These are phyloP conservation scores for Ajuga reptans DNA, from an alignment of 305 asterid species.

Conservation along the genomic window DNA sequence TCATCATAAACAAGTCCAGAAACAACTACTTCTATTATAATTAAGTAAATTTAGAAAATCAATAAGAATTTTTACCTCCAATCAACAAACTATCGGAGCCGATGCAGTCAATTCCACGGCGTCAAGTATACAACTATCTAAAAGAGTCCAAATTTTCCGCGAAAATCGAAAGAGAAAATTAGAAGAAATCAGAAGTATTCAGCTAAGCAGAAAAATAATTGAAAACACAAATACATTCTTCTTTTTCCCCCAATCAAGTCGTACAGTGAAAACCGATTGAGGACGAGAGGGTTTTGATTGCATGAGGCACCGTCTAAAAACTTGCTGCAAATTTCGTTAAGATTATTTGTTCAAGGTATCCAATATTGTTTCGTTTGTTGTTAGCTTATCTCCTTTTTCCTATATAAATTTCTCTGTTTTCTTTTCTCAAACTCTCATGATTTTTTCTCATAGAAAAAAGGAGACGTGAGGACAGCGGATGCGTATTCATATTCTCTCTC, in stretches of 20 bases:
- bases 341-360: slow-evolving; percentile 15
- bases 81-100: background rate
- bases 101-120: slow-evolving; percentile 25
- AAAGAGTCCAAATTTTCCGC: slow-evolving; percentile 9
- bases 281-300: slow-evolving; percentile 26
- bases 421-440: background rate
- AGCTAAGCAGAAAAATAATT: background rate
- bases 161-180: background rate
- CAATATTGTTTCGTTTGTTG: background rate
- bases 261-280: slow-evolving; percentile 11
- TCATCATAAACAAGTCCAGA: background rate
- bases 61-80: slow-evolving; percentile 21
- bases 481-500: slow-evolving; percentile 14
- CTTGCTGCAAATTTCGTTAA: background rate
- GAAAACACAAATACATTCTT: background rate
- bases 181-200: slow-evolving; percentile 16
- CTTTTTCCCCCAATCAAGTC: background rate
- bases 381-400: slow-evolving; percentile 7
- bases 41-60: background rate
- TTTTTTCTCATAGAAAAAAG: slow-evolving; percentile 1
- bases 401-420: background rate
- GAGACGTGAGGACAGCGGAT: slow-evolving; percentile 31
- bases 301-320: slow-evolving; percentile 20
- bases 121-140: slow-evolving; percentile 14
- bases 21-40: background rate